These are phyloP conservation scores for Talaromyces trachyspermus DNA, from an alignment of 495 filamentous ascomycete species.

Conservation along the genomic window DNA sequence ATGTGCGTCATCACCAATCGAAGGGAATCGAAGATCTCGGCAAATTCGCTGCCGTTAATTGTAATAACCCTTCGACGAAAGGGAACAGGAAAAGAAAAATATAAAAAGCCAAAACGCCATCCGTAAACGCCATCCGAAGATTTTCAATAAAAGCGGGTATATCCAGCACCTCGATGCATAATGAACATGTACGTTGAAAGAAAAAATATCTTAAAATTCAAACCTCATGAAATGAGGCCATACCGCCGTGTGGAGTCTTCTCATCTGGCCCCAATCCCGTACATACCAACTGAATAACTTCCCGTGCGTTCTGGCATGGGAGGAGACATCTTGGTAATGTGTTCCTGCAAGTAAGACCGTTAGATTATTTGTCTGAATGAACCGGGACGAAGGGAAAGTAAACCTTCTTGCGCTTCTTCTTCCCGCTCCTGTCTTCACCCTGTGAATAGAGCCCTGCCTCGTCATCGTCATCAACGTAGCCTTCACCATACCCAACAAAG, in stretches of 20 bases:
- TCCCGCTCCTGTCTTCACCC: slow-evolving; percentile 41
- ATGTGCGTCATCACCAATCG: background rate
- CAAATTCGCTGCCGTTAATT: background rate
- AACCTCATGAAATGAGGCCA: slow-evolving; percentile 2
- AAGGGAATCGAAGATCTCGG: background rate
- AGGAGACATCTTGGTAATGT: slow-evolving; percentile 37
- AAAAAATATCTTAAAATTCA: slow-evolving; percentile 7
- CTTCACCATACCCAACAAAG: slow-evolving; percentile 64
- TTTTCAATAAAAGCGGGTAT: slow-evolving; percentile 43
- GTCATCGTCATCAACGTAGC: slow-evolving; percentile 52
- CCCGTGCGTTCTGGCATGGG: slow-evolving; percentile 37
- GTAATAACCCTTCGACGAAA: background rate
- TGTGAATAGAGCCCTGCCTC: slow-evolving; percentile 42
- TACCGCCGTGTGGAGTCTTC: slow-evolving; percentile 4
- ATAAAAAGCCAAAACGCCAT: slow-evolving; percentile 16
- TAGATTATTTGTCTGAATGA: slow-evolving; percentile 6
- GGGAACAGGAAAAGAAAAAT: slow-evolving; percentile 12
- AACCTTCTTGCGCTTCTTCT: slow-evolving; percentile 45
- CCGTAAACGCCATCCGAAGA: slow-evolving; percentile 35
- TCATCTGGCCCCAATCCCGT: slow-evolving; percentile 41
- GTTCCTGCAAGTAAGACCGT: slow-evolving; percentile 27
- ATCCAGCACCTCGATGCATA: slow-evolving; percentile 50
- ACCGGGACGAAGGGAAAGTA: background rate
- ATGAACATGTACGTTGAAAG: slow-evolving; percentile 26
- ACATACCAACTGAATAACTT: slow-evolving; percentile 42